Percentiles rank a stretch among this genome's conserved stretches.
Conservation (phyloP, 441 rosid species). For the Adansonia madagascariensis region DNA sequence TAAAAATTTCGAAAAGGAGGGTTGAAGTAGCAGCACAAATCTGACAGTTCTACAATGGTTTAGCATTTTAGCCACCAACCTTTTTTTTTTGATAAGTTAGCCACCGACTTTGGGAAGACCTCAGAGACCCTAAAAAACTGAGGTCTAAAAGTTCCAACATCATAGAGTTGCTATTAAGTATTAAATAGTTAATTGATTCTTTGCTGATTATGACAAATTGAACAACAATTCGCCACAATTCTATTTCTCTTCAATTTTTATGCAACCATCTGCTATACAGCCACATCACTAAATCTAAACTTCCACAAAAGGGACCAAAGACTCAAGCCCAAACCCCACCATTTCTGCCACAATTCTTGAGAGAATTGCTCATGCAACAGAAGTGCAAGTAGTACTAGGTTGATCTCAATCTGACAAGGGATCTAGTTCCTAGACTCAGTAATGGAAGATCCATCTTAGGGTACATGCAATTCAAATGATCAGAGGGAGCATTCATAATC, state of each 20-base stretch:
- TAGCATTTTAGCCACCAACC: neutral
- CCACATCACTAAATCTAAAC: neutral
- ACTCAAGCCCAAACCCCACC: neutral
- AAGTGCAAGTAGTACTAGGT: neutral
- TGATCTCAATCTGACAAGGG: neutral
- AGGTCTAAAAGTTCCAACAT: slow-evolving; percentile 7
- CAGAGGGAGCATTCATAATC: neutral
- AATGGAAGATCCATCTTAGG: neutral
- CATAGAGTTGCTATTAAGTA: neutral
- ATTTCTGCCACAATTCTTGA: slow-evolving; percentile 17
- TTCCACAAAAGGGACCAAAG: neutral
- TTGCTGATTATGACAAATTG: neutral
- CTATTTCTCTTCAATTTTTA: slow-evolving; percentile 8
- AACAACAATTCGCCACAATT: neutral
- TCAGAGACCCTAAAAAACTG: neutral
- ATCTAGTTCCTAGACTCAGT: neutral
- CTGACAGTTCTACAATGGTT: neutral
- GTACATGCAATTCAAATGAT: neutral
- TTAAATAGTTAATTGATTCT: neutral
- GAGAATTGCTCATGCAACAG: neutral
- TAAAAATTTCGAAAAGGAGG: neutral
- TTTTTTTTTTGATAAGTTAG: neutral
- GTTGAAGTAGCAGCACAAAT: neutral
- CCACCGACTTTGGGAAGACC: slow-evolving; percentile 7
- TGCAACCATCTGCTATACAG: neutral